These are phyloP conservation scores for Pythium aquatile DNA, from an alignment of 352 stramenopile genomes.

Conservation along the genomic window DNA sequence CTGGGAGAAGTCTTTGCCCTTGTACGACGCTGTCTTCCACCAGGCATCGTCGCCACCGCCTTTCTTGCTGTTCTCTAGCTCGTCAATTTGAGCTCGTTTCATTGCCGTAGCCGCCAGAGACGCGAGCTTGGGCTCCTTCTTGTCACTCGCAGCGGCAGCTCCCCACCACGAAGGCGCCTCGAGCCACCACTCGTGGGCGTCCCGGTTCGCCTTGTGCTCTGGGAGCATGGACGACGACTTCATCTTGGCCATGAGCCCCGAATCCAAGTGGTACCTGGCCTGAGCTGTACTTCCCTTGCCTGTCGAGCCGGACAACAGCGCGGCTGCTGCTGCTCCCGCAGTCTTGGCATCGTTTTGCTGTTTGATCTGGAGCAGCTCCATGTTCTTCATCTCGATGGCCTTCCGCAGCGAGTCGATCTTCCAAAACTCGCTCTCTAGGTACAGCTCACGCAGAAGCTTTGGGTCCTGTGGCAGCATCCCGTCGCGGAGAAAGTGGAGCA, in stretches of 20 bases:
- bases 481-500: constrained; percentile 81
- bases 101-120: constrained; percentile 30
- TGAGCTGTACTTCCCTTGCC: constrained; percentile 2
- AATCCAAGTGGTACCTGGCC: constrained; percentile 29
- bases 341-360: constrained; percentile 29
- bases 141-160: not conserved
- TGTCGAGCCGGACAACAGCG: constrained; percentile 2
- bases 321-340: constrained; percentile 17
- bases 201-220: constrained; percentile 13
- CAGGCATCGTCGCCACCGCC: constrained; percentile 34
- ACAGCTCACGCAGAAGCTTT: constrained; percentile 64
- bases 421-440: constrained; percentile 84
- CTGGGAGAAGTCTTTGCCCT: constrained; percentile 63
- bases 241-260: constrained; percentile 23
- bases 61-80: constrained; percentile 11
- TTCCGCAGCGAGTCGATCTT: constrained; percentile 73
- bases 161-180: constrained; percentile 72
- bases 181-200: constrained; percentile 57
- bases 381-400: constrained; percentile 73
- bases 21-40: constrained; percentile 76
- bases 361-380: constrained; percentile 53
- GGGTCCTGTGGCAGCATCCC: constrained; percentile 62
- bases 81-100: constrained; percentile 25
- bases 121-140: constrained; percentile 33
- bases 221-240: constrained; percentile 19